These are phyloP conservation scores for Hippophae gyantsensis DNA, from an alignment of 306 rosid genomes.

Conservation along the genomic window DNA sequence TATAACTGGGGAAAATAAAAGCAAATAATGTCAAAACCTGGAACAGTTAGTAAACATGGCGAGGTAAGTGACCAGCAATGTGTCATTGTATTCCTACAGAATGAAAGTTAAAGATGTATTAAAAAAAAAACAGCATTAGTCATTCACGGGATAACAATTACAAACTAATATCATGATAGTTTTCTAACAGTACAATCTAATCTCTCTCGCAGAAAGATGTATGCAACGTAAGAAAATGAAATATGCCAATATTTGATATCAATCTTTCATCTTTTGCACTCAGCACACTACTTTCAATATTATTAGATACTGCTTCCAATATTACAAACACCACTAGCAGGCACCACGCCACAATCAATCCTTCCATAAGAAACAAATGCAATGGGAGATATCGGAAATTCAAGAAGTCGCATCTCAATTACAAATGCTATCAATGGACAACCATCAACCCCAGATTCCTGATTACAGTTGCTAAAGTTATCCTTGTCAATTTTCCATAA, in stretches of 20 bases:
- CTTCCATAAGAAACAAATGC: too few relatives aligned
- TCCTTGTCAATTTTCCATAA: too few relatives aligned
- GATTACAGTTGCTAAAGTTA: too few relatives aligned
- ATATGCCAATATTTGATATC: neutral
- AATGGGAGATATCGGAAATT: too few relatives aligned
- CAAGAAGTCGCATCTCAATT: too few relatives aligned
- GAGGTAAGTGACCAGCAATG: constrained; percentile 70
- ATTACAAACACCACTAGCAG: too few relatives aligned
- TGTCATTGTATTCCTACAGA: constrained; percentile 81
- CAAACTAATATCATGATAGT: neutral
- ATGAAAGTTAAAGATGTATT: constrained; percentile 3
- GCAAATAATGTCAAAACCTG: constrained; percentile 42
- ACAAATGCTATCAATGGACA: too few relatives aligned
- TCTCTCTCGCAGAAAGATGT: neutral
- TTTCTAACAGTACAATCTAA: neutral
- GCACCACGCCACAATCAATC: too few relatives aligned
- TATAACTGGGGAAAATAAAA: neutral
- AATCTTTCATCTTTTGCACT: too few relatives aligned
- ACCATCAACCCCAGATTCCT: too few relatives aligned
- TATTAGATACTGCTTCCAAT: too few relatives aligned
- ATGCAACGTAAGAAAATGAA: neutral
- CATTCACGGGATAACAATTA: neutral
- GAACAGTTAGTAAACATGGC: constrained; percentile 97
- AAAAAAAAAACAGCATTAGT: constrained; percentile 7
- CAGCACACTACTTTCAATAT: too few relatives aligned